phyloP scores from a whole-genome alignment of 2,329 filamentous ascomycete species.

The Venturia aucupariae region DNA sequence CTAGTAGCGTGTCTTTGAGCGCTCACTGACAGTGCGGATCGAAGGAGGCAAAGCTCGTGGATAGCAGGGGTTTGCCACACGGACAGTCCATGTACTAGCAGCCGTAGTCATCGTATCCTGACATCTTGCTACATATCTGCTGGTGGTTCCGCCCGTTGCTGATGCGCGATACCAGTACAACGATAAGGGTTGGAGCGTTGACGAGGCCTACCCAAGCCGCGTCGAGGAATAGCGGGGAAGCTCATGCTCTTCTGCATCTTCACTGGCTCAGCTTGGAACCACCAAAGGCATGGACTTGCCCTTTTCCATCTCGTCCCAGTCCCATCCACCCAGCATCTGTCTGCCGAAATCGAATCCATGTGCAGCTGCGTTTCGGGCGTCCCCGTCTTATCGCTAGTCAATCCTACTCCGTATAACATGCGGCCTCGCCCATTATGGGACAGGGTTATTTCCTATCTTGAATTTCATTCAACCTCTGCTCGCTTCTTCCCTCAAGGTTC shows the following conservation, averaged over 20 bases:
- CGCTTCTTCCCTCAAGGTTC: not conserved
- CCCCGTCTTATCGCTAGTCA: not conserved
- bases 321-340: not conserved
- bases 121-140: not conserved
- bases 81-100: not conserved
- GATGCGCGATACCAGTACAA: no score
- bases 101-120: no score
- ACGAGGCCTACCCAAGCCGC: not conserved
- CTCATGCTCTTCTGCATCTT: not conserved
- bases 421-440: not conserved
- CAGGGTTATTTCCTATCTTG: not conserved
- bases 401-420: not conserved
- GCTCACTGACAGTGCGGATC: not conserved
- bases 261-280: not conserved
- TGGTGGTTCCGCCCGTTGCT: no score
- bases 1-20: no score
- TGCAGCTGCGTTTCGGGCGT: not conserved
- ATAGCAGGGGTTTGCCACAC: not conserved
- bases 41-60: not conserved
- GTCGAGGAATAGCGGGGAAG: not conserved
- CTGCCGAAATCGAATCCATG: not conserved
- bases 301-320: not conserved
- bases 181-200: not conserved
- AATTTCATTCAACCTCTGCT: not conserved
- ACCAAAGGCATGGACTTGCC: slow-evolving; percentile 5